Conservation (phyloP, 2,329 filamentous ascomycete genomes). For the Aspergillus tanneri region DNA sequence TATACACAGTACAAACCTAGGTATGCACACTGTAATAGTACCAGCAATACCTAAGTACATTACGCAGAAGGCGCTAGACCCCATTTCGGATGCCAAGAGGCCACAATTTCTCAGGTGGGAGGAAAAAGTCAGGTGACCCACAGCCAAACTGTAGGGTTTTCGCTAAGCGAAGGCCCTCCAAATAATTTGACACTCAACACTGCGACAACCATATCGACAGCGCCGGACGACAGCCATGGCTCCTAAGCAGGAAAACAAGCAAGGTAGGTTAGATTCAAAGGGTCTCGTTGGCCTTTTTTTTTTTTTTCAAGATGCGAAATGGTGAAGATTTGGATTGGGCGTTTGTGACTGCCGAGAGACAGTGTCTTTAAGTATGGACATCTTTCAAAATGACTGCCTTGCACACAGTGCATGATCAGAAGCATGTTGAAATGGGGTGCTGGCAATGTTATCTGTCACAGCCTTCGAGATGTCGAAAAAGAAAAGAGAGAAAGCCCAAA, state of each 20-base stretch:
- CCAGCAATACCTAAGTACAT: too few species aligned
- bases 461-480: not conserved
- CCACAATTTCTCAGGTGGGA: conserved; percentile 4
- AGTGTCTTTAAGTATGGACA: not conserved
- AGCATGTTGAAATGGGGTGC: not conserved
- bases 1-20: too few species aligned
- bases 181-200: conserved; percentile 42
- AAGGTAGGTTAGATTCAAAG: conserved; percentile 39
- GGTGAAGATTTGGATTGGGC: conserved; percentile 21
- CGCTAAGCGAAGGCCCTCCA: conserved; percentile 41
- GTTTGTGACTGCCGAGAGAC: conserved; percentile 11
- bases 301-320: conserved; percentile 38
- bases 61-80: conserved; percentile 1
- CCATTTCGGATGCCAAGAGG: conserved; percentile 12
- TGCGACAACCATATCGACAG: conserved; percentile 46
- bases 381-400: not conserved
- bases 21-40: too few species aligned
- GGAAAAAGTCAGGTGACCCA: conserved; percentile 39
- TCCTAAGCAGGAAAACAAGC: conserved; percentile 48
- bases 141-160: conserved; percentile 38
- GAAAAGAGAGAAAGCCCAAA: not conserved
- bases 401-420: not conserved
- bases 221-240: conserved; percentile 50
- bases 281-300: conserved; percentile 12
- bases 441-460: not conserved